Base-by-base conservation (phyloP, 1,284 basidiomycete species). In the Ustilago trichophora region DNA sequence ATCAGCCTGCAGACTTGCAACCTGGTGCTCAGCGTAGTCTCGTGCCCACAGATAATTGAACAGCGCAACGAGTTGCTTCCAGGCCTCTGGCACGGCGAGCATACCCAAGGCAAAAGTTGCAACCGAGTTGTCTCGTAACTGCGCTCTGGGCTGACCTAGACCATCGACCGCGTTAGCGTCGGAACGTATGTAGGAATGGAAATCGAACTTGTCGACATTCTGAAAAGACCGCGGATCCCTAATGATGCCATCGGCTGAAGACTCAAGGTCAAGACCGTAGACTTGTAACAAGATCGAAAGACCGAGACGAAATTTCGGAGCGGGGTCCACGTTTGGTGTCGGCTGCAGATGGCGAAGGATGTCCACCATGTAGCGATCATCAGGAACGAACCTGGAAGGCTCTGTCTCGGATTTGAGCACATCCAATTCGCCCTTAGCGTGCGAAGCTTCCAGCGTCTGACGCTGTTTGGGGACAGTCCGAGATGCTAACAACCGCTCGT, bases 21-120 rank as follows among this genome's bases (percentile, higher is more conserved):
- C 27, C 12, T 35, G n/a, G 10, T 54, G 21, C 24, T 59, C 44
- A 15, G 46, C 45, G 16, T 54, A 43, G 4, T 33, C 36, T 36
- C 38, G 38, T 18, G 54, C 41, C 65, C 65, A 68, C 6, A 68
- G 33, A 34, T 62, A 68, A 32, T 68, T 63, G 58, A 68, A 68
- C 13, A 68, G 42, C 12, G 57, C 50, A 9, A 58, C 13, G 24
- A 8, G 32, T 12, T 47, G 19, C 8, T 54, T 44, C 49, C 49
- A 44, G 2, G 34, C 7, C 3, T 29, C 27, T 7, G 27, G 22
- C n/a, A 6, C 13, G 4, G 37, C 12, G 2, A 68, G 41, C 22
- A 53, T 15, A 11, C 52, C 45, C n/a, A 53, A 19, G 33, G 49
- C 11, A 16, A 1, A 3, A 0, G 21, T 21, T 3, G 40, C 38